Evolutionary conservation across 2,329 filamentous ascomycete genomes (phyloP).

Genomic region (Purpureocillium takamizusanense): DNA sequence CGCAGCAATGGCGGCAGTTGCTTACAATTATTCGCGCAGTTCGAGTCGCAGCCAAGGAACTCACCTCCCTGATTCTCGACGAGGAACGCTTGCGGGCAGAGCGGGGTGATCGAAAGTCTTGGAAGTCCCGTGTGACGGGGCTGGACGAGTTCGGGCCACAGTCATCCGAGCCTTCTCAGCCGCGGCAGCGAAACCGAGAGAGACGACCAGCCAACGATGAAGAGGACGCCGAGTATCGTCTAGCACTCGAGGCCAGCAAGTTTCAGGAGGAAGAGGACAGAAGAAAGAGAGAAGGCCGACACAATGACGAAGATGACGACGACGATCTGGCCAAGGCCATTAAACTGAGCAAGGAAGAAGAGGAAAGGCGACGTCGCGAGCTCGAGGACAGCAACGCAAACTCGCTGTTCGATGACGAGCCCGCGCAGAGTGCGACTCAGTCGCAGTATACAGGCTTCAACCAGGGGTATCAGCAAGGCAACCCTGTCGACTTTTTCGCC

Average conservation of each 20-base stretch:
- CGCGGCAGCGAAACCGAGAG: constrained; percentile 33
- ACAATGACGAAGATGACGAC: constrained; percentile 52
- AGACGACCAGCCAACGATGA: constrained; percentile 55
- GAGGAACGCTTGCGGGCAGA: constrained; percentile 88
- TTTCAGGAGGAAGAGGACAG: constrained; percentile 87
- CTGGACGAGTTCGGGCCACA: constrained; percentile 68
- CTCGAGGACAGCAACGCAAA: constrained; percentile 78
- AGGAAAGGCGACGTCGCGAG: constrained; percentile 79
- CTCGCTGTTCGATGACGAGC: constrained; percentile 79
- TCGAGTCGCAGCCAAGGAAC: constrained; percentile 88
- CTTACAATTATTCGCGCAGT: constrained; percentile 43
- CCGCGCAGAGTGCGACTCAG: constrained; percentile 44
- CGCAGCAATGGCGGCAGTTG: no score
- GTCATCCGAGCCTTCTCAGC: constrained; percentile 28
- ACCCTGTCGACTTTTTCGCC: constrained; percentile 92
- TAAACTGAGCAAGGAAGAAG: constrained; percentile 88
- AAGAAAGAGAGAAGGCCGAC: constrained; percentile 58
- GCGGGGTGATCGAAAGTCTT: constrained; percentile 82
- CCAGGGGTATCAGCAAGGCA: constrained; percentile 95
- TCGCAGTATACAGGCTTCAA: constrained; percentile 84
- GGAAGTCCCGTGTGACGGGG: constrained; percentile 93
- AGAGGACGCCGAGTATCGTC: constrained; percentile 80
- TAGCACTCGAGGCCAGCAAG: constrained; percentile 93
- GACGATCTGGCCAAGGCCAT: constrained; percentile 93
- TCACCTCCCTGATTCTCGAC: constrained; percentile 84